phyloP scores from a whole-genome alignment of 345 rosid genomes.

The Brassica rapa region DNA sequence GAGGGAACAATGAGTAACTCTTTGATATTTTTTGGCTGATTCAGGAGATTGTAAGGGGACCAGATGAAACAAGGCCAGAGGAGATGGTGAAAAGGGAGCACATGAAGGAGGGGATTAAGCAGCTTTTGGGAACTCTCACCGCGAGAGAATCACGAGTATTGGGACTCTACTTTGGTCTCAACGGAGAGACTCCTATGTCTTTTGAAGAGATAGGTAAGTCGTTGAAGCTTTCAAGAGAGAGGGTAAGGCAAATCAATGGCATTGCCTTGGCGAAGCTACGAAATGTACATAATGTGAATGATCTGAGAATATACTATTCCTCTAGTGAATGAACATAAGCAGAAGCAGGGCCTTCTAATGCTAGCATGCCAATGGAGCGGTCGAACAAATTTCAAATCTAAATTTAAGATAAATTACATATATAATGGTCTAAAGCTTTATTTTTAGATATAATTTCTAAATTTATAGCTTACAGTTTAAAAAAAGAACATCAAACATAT shows the following conservation, averaged over 20 bases:
- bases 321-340: slow-evolving; percentile 20
- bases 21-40: not conserved
- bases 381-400: too few relatives aligned
- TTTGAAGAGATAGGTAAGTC: slow-evolving; percentile 51
- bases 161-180: slow-evolving; percentile 49
- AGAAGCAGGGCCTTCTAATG: too few relatives aligned
- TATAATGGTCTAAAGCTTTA: too few relatives aligned
- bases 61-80: slow-evolving; percentile 52
- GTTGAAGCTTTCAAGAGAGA: slow-evolving; percentile 55
- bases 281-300: slow-evolving; percentile 33
- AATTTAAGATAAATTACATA: too few relatives aligned
- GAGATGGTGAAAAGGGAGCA: slow-evolving; percentile 43
- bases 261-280: slow-evolving; percentile 48
- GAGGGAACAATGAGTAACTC: not conserved
- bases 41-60: slow-evolving; percentile 59
- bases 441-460: too few relatives aligned
- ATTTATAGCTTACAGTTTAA: too few relatives aligned
- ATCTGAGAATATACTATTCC: slow-evolving; percentile 45
- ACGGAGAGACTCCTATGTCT: slow-evolving; percentile 52
- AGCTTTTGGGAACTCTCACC: slow-evolving; percentile 41
- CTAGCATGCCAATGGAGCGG: too few relatives aligned
- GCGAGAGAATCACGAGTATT: slow-evolving; percentile 50
- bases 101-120: slow-evolving; percentile 41
- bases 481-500: too few relatives aligned
- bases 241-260: slow-evolving; percentile 53